A percentile compares a stretch with the other conserved stretches of the same genome.
phyloP scores from a whole-genome alignment of 768 basidiomycete species.

The Paxillus ammoniavirescens region DNA sequence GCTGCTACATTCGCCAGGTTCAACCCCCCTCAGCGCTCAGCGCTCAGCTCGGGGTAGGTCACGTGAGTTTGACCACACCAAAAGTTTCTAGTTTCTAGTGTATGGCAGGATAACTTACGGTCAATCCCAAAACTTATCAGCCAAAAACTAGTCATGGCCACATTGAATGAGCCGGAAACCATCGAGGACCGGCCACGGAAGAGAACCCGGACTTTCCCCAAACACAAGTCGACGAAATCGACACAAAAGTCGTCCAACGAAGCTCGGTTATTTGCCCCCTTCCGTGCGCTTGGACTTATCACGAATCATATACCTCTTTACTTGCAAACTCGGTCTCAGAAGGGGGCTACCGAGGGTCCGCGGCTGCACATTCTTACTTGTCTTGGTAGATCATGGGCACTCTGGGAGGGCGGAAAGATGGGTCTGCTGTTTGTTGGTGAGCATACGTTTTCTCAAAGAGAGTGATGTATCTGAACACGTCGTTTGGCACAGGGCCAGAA shows the following conservation, averaged over 20 bases:
- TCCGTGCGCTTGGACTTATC: constrained; percentile 91
- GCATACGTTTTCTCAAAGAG: constrained; percentile 23
- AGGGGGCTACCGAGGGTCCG: constrained; percentile 83
- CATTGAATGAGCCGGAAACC: constrained; percentile 12
- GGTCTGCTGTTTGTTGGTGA: constrained; percentile 87
- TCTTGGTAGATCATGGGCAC: constrained; percentile 85
- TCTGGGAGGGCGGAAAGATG: constrained; percentile 98
- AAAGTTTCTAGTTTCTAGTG: too few species aligned
- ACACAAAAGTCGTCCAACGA: constrained; percentile 11
- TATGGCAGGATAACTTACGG: too few species aligned
- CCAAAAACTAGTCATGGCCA: constrained; percentile 16
- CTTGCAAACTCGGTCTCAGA: constrained; percentile 79
- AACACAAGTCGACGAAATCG: constrained; percentile 1
- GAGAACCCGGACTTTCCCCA: constrained; percentile 14
- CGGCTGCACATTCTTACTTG: constrained; percentile 83
- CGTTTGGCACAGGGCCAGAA: constrained; percentile 68
- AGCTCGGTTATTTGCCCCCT: constrained; percentile 73
- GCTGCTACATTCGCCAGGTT: too few species aligned
- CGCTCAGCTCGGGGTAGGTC: too few species aligned
- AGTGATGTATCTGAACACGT: neutral
- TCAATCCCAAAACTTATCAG: neutral
- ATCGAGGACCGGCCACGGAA: constrained; percentile 25
- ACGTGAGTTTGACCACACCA: too few species aligned
- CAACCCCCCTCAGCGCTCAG: too few species aligned
- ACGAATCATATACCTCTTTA: constrained; percentile 90